phyloP scores from a whole-genome alignment of 1,284 basidiomycete species.

The Ganoderma sinense region DNA sequence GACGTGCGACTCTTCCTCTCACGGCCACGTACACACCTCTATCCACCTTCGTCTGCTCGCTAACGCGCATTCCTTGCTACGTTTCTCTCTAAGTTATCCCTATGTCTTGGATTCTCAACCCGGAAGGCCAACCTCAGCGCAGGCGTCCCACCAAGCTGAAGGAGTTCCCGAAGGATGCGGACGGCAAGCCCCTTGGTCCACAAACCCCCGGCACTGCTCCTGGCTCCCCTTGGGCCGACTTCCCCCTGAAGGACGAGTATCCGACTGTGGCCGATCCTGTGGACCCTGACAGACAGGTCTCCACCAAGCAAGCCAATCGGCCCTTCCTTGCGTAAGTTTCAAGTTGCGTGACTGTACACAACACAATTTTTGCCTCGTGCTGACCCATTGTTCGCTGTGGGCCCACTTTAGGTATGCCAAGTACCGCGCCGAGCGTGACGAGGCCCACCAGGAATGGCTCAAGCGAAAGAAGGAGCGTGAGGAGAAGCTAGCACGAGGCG shows the following conservation, averaged over 20 bases:
- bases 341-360: slow-evolving; percentile 1
- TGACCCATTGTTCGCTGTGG: slow-evolving; percentile 23
- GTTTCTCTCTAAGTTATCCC: slow-evolving; percentile 6
- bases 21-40: slow-evolving; percentile 2
- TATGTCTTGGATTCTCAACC: slow-evolving; percentile 64
- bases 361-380: slow-evolving; percentile 8
- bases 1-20: background rate
- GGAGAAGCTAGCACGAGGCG: slow-evolving; percentile 76
- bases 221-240: slow-evolving; percentile 37
- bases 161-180: slow-evolving; percentile 25
- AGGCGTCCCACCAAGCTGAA: slow-evolving; percentile 38
- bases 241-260: slow-evolving; percentile 43
- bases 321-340: slow-evolving; percentile 80
- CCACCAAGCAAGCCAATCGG: slow-evolving; percentile 79
- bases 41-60: slow-evolving; percentile 16
- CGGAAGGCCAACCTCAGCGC: slow-evolving; percentile 48
- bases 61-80: slow-evolving; percentile 8
- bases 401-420: slow-evolving; percentile 63
- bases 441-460: slow-evolving; percentile 69
- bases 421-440: slow-evolving; percentile 69
- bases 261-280: slow-evolving; percentile 62
- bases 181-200: slow-evolving; percentile 26
- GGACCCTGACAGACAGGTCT: slow-evolving; percentile 70
- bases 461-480: slow-evolving; percentile 75
- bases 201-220: slow-evolving; percentile 33